Evolutionary conservation across 345 rosid species (phyloP).

Genomic region (Hevea brasiliensis): DNA sequence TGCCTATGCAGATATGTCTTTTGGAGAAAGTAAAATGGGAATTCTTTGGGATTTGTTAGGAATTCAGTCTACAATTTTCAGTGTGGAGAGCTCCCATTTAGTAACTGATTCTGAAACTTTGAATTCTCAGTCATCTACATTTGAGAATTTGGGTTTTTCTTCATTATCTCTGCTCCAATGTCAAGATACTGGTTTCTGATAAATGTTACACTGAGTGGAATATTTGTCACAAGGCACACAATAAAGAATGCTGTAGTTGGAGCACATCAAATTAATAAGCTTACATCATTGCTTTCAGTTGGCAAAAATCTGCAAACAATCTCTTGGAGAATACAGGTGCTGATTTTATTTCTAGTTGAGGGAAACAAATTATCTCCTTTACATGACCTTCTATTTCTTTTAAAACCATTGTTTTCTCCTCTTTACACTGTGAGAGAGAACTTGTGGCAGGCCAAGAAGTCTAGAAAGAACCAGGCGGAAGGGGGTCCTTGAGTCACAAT

Average conservation of each 20-base stretch:
- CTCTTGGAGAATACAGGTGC: slow-evolving; percentile 65
- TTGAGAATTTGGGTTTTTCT: no score
- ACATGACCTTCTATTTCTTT: background rate
- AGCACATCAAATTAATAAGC: slow-evolving; percentile 52
- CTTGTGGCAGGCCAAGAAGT: no score
- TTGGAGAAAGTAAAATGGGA: slow-evolving; percentile 52
- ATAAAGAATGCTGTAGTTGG: slow-evolving; percentile 49
- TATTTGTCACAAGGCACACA: slow-evolving; percentile 51
- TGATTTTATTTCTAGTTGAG: slow-evolving; percentile 14
- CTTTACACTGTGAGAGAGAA: no score
- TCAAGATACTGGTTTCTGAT: slow-evolving; percentile 47
- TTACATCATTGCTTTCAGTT: slow-evolving; percentile 55
- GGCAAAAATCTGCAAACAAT: slow-evolving; percentile 54
- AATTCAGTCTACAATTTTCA: slow-evolving; percentile 47
- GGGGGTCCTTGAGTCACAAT: no score
- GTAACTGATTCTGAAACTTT: slow-evolving; percentile 38
- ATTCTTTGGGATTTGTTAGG: slow-evolving; percentile 42
- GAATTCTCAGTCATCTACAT: no score
- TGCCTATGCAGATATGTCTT: slow-evolving; percentile 43
- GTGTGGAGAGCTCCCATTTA: slow-evolving; percentile 30
- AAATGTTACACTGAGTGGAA: slow-evolving; percentile 44
- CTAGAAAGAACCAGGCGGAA: no score
- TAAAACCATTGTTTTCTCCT: no score
- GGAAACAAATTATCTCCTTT: slow-evolving; percentile 13
- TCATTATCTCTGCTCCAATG: no score